Percentiles rank a stretch among this genome's conserved stretches.
phyloP scores from a whole-genome alignment of 257 asterid genomes.

The Penstemon eatonii region DNA sequence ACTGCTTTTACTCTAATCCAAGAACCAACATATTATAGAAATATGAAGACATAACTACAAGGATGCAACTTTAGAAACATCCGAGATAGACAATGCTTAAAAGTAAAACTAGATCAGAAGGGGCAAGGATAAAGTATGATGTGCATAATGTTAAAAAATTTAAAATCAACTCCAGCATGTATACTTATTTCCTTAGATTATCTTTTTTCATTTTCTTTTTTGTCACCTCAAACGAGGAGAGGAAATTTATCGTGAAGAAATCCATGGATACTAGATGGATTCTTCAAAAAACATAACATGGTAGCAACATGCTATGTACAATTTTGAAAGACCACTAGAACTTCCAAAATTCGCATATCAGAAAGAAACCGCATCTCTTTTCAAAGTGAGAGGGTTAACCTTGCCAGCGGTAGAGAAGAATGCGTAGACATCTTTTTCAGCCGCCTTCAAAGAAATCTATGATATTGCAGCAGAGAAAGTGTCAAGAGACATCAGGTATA shows the following conservation, averaged over 20 bases:
- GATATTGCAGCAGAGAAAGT: constrained; percentile 23
- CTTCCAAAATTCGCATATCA: constrained; percentile 6
- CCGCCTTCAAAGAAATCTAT: constrained; percentile 67
- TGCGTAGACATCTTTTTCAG: constrained; percentile 65
- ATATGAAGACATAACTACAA: background rate
- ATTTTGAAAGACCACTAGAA: constrained; percentile 8
- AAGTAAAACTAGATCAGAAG: background rate
- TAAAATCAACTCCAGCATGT: background rate
- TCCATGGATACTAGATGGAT: too few species aligned
- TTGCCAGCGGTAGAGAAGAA: constrained; percentile 77
- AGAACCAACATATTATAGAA: constrained; percentile 10
- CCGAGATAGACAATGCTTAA: background rate
- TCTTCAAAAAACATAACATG: background rate
- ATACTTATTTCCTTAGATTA: too few species aligned
- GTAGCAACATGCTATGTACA: constrained; percentile 16
- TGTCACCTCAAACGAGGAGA: background rate
- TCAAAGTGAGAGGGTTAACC: constrained; percentile 39
- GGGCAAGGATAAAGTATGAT: background rate
- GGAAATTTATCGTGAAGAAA: background rate
- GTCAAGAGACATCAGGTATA: constrained; percentile 31
- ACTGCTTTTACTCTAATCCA: constrained; percentile 11
- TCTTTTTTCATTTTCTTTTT: too few species aligned
- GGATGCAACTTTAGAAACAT: constrained; percentile 5
- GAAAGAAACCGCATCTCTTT: constrained; percentile 6
- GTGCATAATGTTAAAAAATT: background rate